Evolutionary conservation across 148 eudicot genomes (phyloP), one percentile per base, ranked within the genome.

Genomic region (Diospyros lotus): DNA sequence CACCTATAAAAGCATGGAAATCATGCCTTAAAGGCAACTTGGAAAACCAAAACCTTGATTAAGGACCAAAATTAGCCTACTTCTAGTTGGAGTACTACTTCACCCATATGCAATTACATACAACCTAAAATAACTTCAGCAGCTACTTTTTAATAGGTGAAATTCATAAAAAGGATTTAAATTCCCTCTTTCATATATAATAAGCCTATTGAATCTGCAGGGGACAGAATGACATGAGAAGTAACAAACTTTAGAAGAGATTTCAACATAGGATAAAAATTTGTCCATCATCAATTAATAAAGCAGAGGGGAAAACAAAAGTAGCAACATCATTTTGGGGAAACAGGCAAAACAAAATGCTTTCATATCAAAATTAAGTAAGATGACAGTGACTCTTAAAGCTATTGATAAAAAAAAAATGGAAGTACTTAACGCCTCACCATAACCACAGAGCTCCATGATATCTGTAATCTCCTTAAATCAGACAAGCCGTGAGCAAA

Each of bases 401-500:
- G 64, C 9, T 41, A 8, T 72, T 18, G 48, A 17, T n/a, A 77
- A 44, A 71, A 41, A 64, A 15, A 46, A 46, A 39, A 44, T 9
- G 48, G 59, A 17, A 58, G 7, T 72, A 38, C 28, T 61, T 55
- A 64, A 73, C 41, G 66, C 63, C 83, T 86, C 73, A 94, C 98
- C 97, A 84, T 74, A 78, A 89, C 82, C 53, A 81, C 83, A 76
- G 88, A 74, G 67, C 84, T 82, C 97, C 94, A 92, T 51, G 73
- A 61, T 51, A 68, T 84, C 48, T 73, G 82, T 54, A 73, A 68
- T 66, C 73, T 80, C 84, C 77, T 85, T 71, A 88, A 69, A 79
- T 85, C 86, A 60, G 81, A 70, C 53, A 90, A 75, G 58, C 85
- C 86, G 45, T 72, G 68, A 72, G 71, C 82, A 64, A 78, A 81